Percentiles rank a stretch among this genome's conserved stretches.
These are phyloP conservation scores for Scleroderma bovista DNA, from an alignment of 768 basidiomycete genomes.

Conservation along the genomic window DNA sequence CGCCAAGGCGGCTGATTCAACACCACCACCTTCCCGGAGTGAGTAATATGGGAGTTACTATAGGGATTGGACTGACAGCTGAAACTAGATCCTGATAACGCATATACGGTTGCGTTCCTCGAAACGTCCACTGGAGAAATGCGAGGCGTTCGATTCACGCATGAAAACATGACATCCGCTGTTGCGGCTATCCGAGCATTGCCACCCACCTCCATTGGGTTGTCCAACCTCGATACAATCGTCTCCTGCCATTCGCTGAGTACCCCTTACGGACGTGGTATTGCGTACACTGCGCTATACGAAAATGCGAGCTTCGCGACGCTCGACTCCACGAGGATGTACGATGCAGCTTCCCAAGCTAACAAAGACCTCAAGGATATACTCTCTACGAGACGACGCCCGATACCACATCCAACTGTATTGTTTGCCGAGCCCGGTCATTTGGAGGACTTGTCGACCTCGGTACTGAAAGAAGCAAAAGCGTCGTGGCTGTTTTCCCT, in stretches of 20 bases:
- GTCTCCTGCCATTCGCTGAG: conserved; percentile 69
- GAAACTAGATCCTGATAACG: conserved; percentile 38
- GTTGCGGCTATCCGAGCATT: conserved; percentile 74
- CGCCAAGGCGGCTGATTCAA: conserved; percentile 38
- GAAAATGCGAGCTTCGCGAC: conserved; percentile 74
- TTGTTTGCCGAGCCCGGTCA: conserved; percentile 69
- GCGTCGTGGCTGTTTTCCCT: conserved; percentile 54
- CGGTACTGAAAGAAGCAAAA: conserved; percentile 51
- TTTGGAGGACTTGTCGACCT: conserved; percentile 45
- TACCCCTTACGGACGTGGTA: conserved; percentile 71
- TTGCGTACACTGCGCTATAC: conserved; percentile 74
- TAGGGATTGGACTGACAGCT: background rate
- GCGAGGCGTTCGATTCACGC: conserved; percentile 64
- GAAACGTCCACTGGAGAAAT: conserved; percentile 46
- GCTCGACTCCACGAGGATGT: conserved; percentile 49
- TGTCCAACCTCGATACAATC: conserved; percentile 72
- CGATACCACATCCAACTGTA: conserved; percentile 72
- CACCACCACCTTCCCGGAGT: conserved; percentile 49
- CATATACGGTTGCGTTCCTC: conserved; percentile 67
- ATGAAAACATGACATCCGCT: conserved; percentile 84
- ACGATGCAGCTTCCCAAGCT: conserved; percentile 34
- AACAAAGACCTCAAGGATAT: conserved; percentile 37
- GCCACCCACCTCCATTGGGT: conserved; percentile 63
- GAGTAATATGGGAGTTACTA: conserved; percentile 17
- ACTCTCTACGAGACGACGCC: conserved; percentile 40